Base-by-base conservation (phyloP, 169 alveolate genomes). In the Cryptosporidium meleagridis region DNA sequence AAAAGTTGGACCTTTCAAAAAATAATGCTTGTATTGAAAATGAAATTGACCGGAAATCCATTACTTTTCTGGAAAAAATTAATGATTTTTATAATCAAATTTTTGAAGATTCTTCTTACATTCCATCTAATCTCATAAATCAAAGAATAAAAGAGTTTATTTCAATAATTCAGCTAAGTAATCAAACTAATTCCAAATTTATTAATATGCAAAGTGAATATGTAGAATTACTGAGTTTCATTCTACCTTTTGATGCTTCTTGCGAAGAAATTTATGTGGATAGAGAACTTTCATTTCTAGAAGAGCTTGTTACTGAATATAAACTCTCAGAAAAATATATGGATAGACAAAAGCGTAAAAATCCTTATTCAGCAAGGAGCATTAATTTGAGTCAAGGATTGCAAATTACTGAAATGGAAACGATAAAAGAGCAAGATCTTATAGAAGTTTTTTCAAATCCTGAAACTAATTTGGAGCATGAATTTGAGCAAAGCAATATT, bases 261-360 rank as follows among this genome's bases (percentile, higher is more conserved):
- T 87, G 93, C 37, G 93, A 87, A 75, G 93, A 87, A 65, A 52
- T 87, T 2, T 29, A 59, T 62, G 93, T 75, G 23, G 93, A 87
- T 31, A 53, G 52, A 59, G 35, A 48, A 10, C 89, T 87, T 39
- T 5, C 41, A 12, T 87, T 87, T 37, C 91, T 87, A 3, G 85
- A 87, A 55, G n/a, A 59, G 7, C 14, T 80, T 29, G 75, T 65
- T 23, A 10, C 33, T 62, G 89, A 65, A 41, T 62, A 80, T 48
- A 80, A 29, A 26, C 52, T 55, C 4, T 73, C 86, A 10, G 52
- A 58, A 21, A 41, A 58, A 8, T 58, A 73, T 9, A 8, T 6
- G 35, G 33, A 53, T 23, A 73, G 37, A 73, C 10, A 52, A 14
- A 4, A 6, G 0, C 5, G 31, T 33, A 37, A 8, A 26, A 65